These are phyloP conservation scores for Xylaria venustula DNA, from an alignment of 495 filamentous ascomycete species.

Conservation along the genomic window DNA sequence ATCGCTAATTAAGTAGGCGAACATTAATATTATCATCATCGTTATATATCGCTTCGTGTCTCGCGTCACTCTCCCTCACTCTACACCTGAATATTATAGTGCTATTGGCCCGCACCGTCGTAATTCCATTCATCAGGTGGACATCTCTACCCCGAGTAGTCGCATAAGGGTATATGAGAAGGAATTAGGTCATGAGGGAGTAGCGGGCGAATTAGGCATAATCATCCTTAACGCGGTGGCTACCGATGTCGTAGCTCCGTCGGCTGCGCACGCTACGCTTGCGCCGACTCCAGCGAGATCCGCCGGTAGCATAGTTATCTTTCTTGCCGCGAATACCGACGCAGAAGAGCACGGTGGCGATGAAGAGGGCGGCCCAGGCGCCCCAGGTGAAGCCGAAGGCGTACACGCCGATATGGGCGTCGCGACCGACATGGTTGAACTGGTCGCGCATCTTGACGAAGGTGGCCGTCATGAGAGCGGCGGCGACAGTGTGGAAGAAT, in stretches of 20 bases:
- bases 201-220: conserved; percentile 51
- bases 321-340: conserved; percentile 36
- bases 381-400: conserved; percentile 89
- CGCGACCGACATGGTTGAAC: conserved; percentile 58
- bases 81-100: no score
- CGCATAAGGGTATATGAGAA: no score
- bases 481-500: conserved; percentile 46
- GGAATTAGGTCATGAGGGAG: no score
- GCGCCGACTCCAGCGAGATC: conserved; percentile 33
- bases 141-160: no score
- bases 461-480: conserved; percentile 54
- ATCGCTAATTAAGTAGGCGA: no score
- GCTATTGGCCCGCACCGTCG: no score
- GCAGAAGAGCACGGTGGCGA: conserved; percentile 73
- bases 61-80: no score
- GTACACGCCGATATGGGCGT: conserved; percentile 64
- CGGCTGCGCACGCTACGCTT: conserved; percentile 36
- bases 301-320: not conserved
- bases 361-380: conserved; percentile 63
- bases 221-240: conserved; percentile 62
- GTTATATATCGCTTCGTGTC: no score
- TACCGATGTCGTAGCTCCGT: conserved; percentile 48
- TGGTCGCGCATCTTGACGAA: conserved; percentile 74
- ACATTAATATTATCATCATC: no score
- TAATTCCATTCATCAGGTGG: no score